Evolutionary conservation across 2,329 filamentous ascomycete species (phyloP), one percentile per base, ranked within the genome.

Genomic region (Epichloe hybrida): DNA sequence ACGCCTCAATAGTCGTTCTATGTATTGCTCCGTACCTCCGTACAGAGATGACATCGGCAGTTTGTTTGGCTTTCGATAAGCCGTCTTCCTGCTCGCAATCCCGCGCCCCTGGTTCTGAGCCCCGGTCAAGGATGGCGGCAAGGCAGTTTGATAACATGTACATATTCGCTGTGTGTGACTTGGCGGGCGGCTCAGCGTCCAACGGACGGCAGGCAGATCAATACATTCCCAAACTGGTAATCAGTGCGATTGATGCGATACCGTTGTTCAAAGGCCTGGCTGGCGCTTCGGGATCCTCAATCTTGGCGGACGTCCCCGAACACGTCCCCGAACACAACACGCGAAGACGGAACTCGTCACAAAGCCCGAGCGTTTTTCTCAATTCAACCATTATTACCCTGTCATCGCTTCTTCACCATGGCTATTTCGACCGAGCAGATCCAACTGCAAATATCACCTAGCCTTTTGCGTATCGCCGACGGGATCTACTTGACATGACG

Each of bases 171-270:
- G 17, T 17, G 17, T 2, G 17, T 17, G 17, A 17, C 17, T 17
- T 17, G 17, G 17, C 17, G 17, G 17, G 17, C 17, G 17, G 17
- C 17, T 17, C 17, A 17, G 17, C 17, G 17, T 17, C 17, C 17
- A 17, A 17, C 17, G 7, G 23, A 17, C 17, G 7, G 23, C 36
- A 41, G 8, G 20, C 23, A 36, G 21, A 23, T 15, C 38, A 8
- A 36, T 11, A 36, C 9, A 7, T 35, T 50, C 51, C 48, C 48
- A 49, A 52, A 44, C 20, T 17, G 48, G 48, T 48, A 50, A 50
- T 40, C 44, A 50, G 51, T 52, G 51, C 51, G 51, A 52, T 52
- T 47, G 37, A 48, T 52, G 51, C 51, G 48, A 50, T 52, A n/a
- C 44, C 44, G 38, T 50, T 48, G 36, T 3, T 27, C 13, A n/a